Base-by-base conservation (phyloP, 2,329 filamentous ascomycete species). In the Myotisia sp. region DNA sequence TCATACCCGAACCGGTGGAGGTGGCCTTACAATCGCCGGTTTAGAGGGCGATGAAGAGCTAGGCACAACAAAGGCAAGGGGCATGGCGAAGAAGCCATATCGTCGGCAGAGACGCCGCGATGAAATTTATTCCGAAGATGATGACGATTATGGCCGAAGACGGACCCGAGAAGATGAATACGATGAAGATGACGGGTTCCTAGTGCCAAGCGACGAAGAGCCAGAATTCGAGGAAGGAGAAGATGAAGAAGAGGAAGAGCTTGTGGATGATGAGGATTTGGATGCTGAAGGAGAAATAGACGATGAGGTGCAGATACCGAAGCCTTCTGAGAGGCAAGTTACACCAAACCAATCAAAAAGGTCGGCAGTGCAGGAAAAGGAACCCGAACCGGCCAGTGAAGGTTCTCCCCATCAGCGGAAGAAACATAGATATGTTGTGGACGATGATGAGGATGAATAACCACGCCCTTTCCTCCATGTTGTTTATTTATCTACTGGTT, bases 171-270 rank as follows among this genome's bases (percentile, higher is more conserved):
- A 85, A 54, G 79, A 92, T 56, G 77, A 86, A 47, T 86, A 86
- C 48, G 81, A 87, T 51, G 78, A 80, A 48, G 77, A 81, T 30
- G 81, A 86, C 49, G 80, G 79, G 34, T 87, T 87, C 57, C 74
- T 87, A 34, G 63, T 63, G 16, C 55, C 54, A 10, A 64, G 60
- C 29, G 63, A 67, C 32, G 63, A 66, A 45, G 63, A 67, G 29
- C 49, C 54, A 2, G 63, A 67, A 39, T 47, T 63, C 20, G 59
- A 54, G 10, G 62, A 56, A 6, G 56, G 56, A 16, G 60, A 60
- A 14, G 59, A 58, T 3, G 62, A 53, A 6, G 52, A 63, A 8
- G 54, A 52, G 24, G 58, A 60, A 29, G 56, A 59, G 13, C 51
- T 55, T 14, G 46, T 57, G 6, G 56, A 58, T 29, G 61, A 62